phyloP scores from a whole-genome alignment of 106 monocot genomes.

The Platanthera guangdongensis region DNA sequence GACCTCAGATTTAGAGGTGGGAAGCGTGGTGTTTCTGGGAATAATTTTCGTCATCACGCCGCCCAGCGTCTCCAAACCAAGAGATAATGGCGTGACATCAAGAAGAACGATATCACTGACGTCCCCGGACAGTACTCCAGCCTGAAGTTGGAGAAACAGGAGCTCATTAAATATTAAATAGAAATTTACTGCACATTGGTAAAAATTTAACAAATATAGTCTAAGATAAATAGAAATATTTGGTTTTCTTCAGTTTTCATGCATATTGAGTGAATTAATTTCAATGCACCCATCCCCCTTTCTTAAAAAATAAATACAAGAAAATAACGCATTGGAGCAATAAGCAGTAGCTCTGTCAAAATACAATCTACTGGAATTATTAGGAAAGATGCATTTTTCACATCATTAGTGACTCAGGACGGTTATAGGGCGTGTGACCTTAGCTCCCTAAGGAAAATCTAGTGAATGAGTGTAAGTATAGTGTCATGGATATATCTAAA shows the following conservation, averaged over 20 bases:
- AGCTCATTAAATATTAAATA: not conserved
- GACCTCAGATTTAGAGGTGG: slow-evolving; percentile 90
- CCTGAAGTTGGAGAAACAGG: slow-evolving; percentile 27
- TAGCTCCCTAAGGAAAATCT: too few species aligned
- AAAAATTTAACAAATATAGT: not conserved
- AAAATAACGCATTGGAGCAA: not conserved
- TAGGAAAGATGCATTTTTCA: too few species aligned
- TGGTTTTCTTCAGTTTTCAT: not conserved
- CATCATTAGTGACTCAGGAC: too few species aligned
- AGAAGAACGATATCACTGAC: slow-evolving; percentile 90
- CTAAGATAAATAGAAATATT: not conserved
- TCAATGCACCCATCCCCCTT: not conserved
- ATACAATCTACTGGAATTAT: not conserved
- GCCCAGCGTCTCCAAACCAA: slow-evolving; percentile 83
- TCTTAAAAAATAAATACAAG: not conserved
- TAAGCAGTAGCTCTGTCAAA: not conserved
- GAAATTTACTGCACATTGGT: not conserved
- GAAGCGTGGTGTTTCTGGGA: slow-evolving; percentile 78
- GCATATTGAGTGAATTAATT: not conserved
- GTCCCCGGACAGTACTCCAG: slow-evolving; percentile 84
- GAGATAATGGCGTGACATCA: slow-evolving; percentile 73
- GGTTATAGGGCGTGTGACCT: too few species aligned
- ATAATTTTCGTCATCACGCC: slow-evolving; percentile 99
- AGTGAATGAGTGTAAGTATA: too few species aligned
- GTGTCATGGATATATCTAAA: too few species aligned